phyloP scores from a whole-genome alignment of 495 filamentous ascomycete species.

The Aspergillus avenaceus region DNA sequence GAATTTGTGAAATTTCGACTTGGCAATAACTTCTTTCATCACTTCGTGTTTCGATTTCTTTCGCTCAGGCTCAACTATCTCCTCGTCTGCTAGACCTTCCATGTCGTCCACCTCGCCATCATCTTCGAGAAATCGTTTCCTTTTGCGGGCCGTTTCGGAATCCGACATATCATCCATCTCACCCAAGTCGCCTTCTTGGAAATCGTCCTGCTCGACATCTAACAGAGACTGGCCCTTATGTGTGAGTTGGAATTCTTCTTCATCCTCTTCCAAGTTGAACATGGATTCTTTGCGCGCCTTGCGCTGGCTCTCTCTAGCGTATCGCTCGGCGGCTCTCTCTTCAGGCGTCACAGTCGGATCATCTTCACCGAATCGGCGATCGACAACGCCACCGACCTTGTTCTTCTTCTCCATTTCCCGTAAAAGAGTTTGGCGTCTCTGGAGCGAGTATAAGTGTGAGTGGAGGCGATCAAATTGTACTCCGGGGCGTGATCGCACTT shows the following conservation, averaged over 20 bases:
- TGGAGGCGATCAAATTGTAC: neutral
- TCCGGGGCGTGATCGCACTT: conserved; percentile 22
- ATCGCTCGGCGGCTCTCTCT: conserved; percentile 87
- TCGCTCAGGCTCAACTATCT: conserved; percentile 59
- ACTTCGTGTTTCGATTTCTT: conserved; percentile 95
- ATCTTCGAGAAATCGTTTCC: conserved; percentile 43
- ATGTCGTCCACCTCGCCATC: conserved; percentile 33
- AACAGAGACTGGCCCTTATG: conserved; percentile 74
- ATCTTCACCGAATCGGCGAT: conserved; percentile 93
- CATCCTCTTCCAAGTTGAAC: conserved; percentile 88
- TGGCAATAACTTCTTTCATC: conserved; percentile 95
- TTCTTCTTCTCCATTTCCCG: conserved; percentile 81
- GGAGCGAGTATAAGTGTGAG: conserved; percentile 12
- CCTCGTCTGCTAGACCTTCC: conserved; percentile 40
- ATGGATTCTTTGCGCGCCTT: conserved; percentile 65
- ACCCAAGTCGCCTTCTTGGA: conserved; percentile 67
- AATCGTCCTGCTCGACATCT: conserved; percentile 61
- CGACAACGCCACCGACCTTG: conserved; percentile 87
- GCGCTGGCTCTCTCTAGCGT: conserved; percentile 75
- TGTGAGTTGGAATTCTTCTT: conserved; percentile 67
- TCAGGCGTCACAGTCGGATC: conserved; percentile 92
- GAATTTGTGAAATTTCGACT: conserved; percentile 91
- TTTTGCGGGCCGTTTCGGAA: conserved; percentile 59
- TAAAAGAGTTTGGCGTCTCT: conserved; percentile 76
- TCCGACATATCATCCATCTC: conserved; percentile 58